Conservation (phyloP, 805 yeast genomes). For the Wickerhamomyces kurtzmanii region DNA sequence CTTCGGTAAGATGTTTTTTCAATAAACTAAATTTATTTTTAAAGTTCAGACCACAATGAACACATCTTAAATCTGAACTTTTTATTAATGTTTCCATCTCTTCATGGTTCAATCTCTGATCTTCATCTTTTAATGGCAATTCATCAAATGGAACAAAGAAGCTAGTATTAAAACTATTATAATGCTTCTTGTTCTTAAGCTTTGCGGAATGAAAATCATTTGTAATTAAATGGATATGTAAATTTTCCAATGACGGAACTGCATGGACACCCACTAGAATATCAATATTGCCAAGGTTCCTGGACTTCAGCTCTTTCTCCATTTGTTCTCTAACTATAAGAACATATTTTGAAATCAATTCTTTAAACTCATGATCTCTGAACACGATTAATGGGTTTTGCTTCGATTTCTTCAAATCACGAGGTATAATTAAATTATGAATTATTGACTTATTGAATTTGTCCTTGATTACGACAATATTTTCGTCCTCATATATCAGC, state of each 20-base stretch:
- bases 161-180: slow-evolving; percentile 55
- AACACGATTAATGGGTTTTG: slow-evolving; percentile 33
- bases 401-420: slow-evolving; percentile 27
- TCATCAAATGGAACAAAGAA: slow-evolving; percentile 52
- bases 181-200: slow-evolving; percentile 57
- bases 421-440: slow-evolving; percentile 57
- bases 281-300: slow-evolving; percentile 11
- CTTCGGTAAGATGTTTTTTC: slow-evolving; percentile 29
- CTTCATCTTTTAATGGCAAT: slow-evolving; percentile 33
- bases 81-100: slow-evolving; percentile 26
- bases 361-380: slow-evolving; percentile 19
- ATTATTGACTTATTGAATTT: slow-evolving; percentile 50
- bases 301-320: slow-evolving; percentile 8
- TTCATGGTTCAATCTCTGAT: slow-evolving; percentile 28
- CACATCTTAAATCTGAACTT: slow-evolving; percentile 28
- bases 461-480: slow-evolving; percentile 50
- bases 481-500: slow-evolving; percentile 38
- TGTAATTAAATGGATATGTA: slow-evolving; percentile 69
- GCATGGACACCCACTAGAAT: slow-evolving; percentile 59
- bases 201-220: slow-evolving; percentile 45
- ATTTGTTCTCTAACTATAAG: slow-evolving; percentile 9
- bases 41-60: slow-evolving; percentile 30
- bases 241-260: slow-evolving; percentile 56
- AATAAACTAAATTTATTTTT: slow-evolving; percentile 30
- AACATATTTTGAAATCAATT: slow-evolving; percentile 7